These are phyloP conservation scores for Auriculariales sp. DNA, from an alignment of 768 basidiomycete genomes.

Conservation along the genomic window DNA sequence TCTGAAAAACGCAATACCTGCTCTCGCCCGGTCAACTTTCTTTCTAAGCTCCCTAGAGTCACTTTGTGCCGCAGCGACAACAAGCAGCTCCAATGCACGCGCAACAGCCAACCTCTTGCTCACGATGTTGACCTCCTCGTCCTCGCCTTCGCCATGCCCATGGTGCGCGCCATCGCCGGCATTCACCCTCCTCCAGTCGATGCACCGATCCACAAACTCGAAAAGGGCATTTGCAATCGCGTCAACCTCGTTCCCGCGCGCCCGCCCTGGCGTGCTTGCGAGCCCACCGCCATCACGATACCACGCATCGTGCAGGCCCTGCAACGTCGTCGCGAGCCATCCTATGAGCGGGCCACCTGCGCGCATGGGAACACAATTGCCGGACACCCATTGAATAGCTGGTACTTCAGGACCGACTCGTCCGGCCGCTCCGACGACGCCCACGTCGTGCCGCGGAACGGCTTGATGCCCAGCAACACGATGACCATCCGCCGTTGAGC, in stretches of 20 bases:
- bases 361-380: slow-evolving; percentile 42
- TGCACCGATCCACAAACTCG: slow-evolving; percentile 45
- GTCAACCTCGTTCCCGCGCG: slow-evolving; percentile 24
- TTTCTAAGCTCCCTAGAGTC: slow-evolving; percentile 38
- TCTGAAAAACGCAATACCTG: slow-evolving; percentile 53
- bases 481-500: slow-evolving; percentile 40
- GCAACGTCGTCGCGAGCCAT: slow-evolving; percentile 48
- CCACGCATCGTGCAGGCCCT: slow-evolving; percentile 46
- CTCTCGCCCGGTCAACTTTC: slow-evolving; percentile 39
- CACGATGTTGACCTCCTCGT: too few relatives aligned
- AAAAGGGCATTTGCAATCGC: slow-evolving; percentile 40
- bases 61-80: slow-evolving; percentile 44
- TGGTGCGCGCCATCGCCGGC: too few relatives aligned
- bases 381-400: slow-evolving; percentile 47
- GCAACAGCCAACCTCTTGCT: slow-evolving; percentile 26
- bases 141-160: too few relatives aligned
- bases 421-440: slow-evolving; percentile 42
- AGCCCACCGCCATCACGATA: too few relatives aligned
- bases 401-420: slow-evolving; percentile 50
- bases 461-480: slow-evolving; percentile 40
- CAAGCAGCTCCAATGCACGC: slow-evolving; percentile 33
- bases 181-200: slow-evolving; percentile 47
- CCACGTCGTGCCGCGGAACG: slow-evolving; percentile 41
- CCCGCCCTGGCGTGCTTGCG: too few relatives aligned
- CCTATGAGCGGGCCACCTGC: slow-evolving; percentile 43